Percentiles rank a stretch among this genome's conserved stretches.
These are phyloP conservation scores for Collybia mongolica DNA, from an alignment of 768 basidiomycete genomes.

Conservation along the genomic window DNA sequence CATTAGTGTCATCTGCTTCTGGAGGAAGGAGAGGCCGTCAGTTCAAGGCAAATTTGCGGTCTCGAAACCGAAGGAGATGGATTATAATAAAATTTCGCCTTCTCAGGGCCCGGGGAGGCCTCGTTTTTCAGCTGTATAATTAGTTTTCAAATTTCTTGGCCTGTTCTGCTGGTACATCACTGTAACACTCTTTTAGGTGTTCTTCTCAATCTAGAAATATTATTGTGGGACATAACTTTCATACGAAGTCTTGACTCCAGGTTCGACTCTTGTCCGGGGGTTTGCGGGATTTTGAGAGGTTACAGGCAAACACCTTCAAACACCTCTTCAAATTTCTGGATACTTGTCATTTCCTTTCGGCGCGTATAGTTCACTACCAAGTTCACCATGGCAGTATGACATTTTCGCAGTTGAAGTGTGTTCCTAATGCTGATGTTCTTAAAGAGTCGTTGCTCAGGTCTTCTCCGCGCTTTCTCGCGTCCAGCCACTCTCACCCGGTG, in stretches of 20 bases:
- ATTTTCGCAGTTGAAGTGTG: not conserved
- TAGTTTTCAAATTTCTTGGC: not conserved
- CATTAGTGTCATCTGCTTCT: conserved; percentile 31
- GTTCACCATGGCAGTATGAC: conserved; percentile 41
- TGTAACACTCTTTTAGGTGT: too few relatives aligned
- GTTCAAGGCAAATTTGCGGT: conserved; percentile 5
- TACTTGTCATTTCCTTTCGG: conserved; percentile 12
- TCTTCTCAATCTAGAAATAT: too few relatives aligned
- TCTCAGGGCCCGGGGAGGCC: not conserved
- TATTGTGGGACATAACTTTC: too few relatives aligned
- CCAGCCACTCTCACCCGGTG: conserved; percentile 36
- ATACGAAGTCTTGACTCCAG: too few relatives aligned
- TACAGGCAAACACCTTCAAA: conserved; percentile 30
- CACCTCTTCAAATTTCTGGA: conserved; percentile 33
- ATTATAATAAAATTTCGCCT: not conserved
- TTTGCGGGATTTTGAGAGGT: conserved; percentile 8
- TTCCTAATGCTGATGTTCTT: conserved; percentile 4
- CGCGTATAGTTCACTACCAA: conserved; percentile 12
- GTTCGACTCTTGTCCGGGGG: too few relatives aligned
- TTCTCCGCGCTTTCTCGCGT: conserved; percentile 42
- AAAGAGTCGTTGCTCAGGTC: conserved; percentile 44
- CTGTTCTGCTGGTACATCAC: not conserved
- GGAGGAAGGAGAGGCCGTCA: conserved; percentile 19
- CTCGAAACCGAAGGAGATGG: conserved; percentile 3
- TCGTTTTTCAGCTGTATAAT: not conserved